Evolutionary conservation across 805 yeast species (phyloP).

Genomic region (Saturnispora hagleri): DNA sequence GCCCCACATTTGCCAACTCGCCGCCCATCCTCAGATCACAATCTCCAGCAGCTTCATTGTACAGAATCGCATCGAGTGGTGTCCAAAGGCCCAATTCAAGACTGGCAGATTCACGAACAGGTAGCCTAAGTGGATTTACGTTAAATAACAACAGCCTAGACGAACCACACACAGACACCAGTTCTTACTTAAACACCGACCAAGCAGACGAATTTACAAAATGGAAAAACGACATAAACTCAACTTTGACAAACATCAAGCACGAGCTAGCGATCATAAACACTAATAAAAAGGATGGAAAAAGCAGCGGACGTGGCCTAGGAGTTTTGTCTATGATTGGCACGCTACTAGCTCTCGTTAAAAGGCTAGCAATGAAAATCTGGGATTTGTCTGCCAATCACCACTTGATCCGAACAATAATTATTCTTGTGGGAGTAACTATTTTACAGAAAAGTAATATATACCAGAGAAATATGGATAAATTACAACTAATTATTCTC

Average conservation of each 20-base stretch:
- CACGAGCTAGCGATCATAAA: conserved; percentile 27
- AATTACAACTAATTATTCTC: neutral
- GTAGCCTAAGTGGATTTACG: conserved; percentile 7
- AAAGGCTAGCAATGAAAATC: neutral
- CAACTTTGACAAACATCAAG: conserved; percentile 36
- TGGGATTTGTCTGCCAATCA: neutral
- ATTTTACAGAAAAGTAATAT: neutral
- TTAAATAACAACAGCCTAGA: neutral
- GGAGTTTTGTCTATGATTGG: neutral
- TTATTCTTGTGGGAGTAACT: neutral
- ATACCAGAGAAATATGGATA: neutral
- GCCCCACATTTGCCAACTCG: neutral
- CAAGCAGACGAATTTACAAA: conserved; percentile 31
- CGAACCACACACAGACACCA: neutral
- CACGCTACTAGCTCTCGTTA: neutral
- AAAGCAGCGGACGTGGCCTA: neutral
- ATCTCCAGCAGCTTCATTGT: conserved; percentile 28
- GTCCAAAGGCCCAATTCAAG: conserved; percentile 23
- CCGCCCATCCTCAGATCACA: conserved; percentile 16
- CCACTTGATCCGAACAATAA: neutral
- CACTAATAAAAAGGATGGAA: neutral
- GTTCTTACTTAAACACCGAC: neutral
- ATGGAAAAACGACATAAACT: conserved; percentile 48
- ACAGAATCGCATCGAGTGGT: conserved; percentile 25
- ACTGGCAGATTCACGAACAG: conserved; percentile 13